Conservation (phyloP, 139 green algal species). For the Chlamydomonas schloesseri region DNA sequence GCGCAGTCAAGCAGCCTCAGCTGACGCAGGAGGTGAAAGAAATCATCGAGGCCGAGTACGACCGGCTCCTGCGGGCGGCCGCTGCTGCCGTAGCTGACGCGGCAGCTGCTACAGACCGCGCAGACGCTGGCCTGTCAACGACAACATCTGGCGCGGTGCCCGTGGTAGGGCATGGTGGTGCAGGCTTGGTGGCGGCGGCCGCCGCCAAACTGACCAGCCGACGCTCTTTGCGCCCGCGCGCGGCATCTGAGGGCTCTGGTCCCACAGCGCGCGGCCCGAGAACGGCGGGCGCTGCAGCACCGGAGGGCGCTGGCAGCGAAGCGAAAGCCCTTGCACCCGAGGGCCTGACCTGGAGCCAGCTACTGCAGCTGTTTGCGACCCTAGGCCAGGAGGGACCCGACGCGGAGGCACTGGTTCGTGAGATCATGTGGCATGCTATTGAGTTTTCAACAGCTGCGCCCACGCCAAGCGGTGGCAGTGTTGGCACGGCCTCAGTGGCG, state of each 20-base stretch:
- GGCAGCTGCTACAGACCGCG: too few relatives aligned
- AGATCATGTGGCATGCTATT: neutral
- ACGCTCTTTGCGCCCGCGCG: too few relatives aligned
- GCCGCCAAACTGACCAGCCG: too few relatives aligned
- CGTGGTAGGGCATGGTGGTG: too few relatives aligned
- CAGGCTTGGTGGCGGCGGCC: too few relatives aligned
- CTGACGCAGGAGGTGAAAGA: constrained; percentile 6
- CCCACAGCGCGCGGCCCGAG: too few relatives aligned
- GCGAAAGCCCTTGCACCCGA: neutral
- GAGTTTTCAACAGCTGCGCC: too few relatives aligned
- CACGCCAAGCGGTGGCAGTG: too few relatives aligned
- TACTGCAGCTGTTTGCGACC: neutral
- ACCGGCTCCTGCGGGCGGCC: neutral
- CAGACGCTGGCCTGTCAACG: too few relatives aligned
- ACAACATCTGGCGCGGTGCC: too few relatives aligned
- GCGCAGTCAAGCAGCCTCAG: neutral
- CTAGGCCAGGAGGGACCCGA: neutral
- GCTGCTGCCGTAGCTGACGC: too few relatives aligned
- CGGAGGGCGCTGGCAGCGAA: too few relatives aligned
- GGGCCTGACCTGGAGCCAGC: neutral
- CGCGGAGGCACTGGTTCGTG: neutral
- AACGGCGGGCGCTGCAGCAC: neutral
- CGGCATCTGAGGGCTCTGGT: neutral
- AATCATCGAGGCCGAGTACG: constrained; percentile 14
- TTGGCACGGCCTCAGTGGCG: neutral